A percentile compares a stretch with the other conserved stretches of the same genome.
These are phyloP conservation scores for Luffa aegyptiaca DNA, from an alignment of 306 rosid genomes.

Conservation along the genomic window DNA sequence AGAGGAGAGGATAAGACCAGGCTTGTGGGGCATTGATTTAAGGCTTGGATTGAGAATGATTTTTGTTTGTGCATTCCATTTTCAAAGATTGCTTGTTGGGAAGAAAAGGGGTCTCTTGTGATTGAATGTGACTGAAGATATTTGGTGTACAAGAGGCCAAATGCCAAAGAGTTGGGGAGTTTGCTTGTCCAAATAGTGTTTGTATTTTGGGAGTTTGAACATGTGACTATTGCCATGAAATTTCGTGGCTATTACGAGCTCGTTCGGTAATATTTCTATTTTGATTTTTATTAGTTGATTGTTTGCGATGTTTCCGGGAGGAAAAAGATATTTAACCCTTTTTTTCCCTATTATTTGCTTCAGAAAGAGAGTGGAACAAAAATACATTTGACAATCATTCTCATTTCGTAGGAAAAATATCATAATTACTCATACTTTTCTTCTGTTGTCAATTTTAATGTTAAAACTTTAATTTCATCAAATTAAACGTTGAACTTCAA, in stretches of 20 bases:
- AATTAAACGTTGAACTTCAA: too few species aligned
- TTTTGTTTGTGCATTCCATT: neutral
- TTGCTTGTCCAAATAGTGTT: neutral
- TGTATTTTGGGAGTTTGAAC: neutral
- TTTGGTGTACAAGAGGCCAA: neutral
- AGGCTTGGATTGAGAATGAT: neutral
- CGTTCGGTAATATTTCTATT: neutral
- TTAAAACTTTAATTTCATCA: too few species aligned
- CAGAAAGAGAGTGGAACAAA: neutral
- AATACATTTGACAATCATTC: neutral
- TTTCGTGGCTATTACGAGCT: neutral
- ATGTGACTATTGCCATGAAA: neutral
- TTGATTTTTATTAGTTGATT: too few species aligned
- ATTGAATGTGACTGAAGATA: slow-evolving; percentile 1
- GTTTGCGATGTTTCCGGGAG: neutral
- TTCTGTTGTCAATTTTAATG: too few species aligned
- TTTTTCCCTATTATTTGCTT: too few species aligned
- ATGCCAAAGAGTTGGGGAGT: neutral
- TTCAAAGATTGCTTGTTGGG: neutral
- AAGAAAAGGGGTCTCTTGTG: neutral
- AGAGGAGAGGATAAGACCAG: neutral
- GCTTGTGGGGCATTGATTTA: neutral
- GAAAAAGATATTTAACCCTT: neutral
- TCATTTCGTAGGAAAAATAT: neutral
- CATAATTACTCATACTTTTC: neutral